Percentiles rank a stretch among this genome's conserved stretches.
Evolutionary conservation across 2,329 filamentous ascomycete species (phyloP).

Genomic region (Calonectria pauciramosa): DNA sequence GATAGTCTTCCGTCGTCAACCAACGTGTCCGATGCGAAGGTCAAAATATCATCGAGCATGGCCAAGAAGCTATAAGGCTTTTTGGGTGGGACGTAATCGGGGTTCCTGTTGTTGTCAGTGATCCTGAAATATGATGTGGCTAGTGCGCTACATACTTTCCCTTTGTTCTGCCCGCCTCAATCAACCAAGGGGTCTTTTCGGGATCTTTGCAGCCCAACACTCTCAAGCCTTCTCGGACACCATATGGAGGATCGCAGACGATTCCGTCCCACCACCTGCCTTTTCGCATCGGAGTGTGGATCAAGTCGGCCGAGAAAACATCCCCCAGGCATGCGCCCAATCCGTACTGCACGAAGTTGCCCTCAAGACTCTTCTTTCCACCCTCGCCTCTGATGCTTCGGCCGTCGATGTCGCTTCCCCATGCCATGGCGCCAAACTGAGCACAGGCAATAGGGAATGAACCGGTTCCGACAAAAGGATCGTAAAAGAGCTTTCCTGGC

Average conservation of each 20-base stretch:
- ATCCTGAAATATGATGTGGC: not conserved
- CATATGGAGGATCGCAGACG: constrained; percentile 95
- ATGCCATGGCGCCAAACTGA: constrained; percentile 86
- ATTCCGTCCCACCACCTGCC: constrained; percentile 84
- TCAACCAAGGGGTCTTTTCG: constrained; percentile 69
- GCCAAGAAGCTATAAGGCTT: constrained; percentile 91
- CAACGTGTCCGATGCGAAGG: constrained; percentile 82
- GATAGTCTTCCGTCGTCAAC: constrained; percentile 85
- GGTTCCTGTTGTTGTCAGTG: constrained; percentile 51
- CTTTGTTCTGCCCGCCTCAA: constrained; percentile 77
- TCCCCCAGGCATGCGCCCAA: constrained; percentile 77
- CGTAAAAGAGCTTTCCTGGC: constrained; percentile 89
- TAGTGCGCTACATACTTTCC: constrained; percentile 70
- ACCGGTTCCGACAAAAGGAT: constrained; percentile 96
- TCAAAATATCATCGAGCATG: constrained; percentile 90
- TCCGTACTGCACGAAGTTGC: constrained; percentile 90
- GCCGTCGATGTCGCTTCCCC: constrained; percentile 95
- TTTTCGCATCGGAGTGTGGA: constrained; percentile 81
- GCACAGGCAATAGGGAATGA: constrained; percentile 92
- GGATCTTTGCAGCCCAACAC: constrained; percentile 85
- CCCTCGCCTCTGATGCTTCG: constrained; percentile 84
- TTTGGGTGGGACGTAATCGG: constrained; percentile 87
- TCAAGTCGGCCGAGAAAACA: constrained; percentile 87
- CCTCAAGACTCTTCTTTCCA: constrained; percentile 63
- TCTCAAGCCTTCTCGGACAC: constrained; percentile 90